phyloP scores from a whole-genome alignment of 192 early-diverging fungal genomes.

The Backusella liffmaniae region DNA sequence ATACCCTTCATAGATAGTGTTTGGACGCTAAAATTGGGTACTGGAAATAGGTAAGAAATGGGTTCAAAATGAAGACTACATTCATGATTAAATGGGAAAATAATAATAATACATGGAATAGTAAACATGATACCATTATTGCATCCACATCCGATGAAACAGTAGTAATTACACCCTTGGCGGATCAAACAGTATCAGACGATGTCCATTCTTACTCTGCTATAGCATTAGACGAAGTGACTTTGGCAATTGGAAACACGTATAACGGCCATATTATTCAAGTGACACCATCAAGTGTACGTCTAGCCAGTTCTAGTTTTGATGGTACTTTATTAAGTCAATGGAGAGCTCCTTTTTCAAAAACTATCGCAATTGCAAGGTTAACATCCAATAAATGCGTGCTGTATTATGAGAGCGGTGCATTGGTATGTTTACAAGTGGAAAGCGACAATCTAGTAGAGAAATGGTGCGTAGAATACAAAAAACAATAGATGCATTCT shows the following conservation, averaged over 20 bases:
- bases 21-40: constrained; percentile 61
- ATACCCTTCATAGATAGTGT: constrained; percentile 68
- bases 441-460: constrained; percentile 16
- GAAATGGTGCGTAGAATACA: constrained; percentile 32
- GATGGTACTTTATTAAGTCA: constrained; percentile 35
- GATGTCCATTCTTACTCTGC: constrained; percentile 44
- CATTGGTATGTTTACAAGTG: constrained; percentile 37
- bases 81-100: neutral
- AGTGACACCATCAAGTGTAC: constrained; percentile 51
- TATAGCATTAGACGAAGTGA: constrained; percentile 35
- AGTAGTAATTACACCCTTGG: constrained; percentile 32
- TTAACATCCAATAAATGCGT: constrained; percentile 54
- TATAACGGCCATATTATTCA: constrained; percentile 53
- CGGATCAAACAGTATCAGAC: constrained; percentile 20
- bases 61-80: neutral
- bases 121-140: constrained; percentile 51
- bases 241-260: constrained; percentile 44
- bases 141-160: constrained; percentile 68
- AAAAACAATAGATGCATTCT: constrained; percentile 36
- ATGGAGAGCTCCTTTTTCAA: constrained; percentile 49
- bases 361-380: constrained; percentile 56
- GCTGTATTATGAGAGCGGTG: constrained; percentile 52
- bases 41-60: constrained; percentile 41
- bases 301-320: constrained; percentile 40
- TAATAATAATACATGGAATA: neutral